Conservation (phyloP, 1,284 basidiomycete species). For the Psilocybe mexicana region DNA sequence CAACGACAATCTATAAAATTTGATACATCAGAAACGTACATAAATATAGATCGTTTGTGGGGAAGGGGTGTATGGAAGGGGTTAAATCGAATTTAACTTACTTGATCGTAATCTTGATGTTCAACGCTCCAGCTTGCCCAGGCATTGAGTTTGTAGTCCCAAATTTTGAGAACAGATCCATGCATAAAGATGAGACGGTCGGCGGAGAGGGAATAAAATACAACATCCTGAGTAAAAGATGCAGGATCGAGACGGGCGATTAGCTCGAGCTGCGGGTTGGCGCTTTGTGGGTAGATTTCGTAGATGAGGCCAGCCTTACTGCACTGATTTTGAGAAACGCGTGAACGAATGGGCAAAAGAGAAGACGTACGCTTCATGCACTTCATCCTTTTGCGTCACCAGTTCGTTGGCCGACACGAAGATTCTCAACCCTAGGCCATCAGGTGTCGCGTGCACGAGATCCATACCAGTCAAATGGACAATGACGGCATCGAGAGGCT, state of each 20-base stretch:
- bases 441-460: constrained; percentile 12
- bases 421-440: constrained; percentile 13
- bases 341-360: not conserved
- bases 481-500: not conserved
- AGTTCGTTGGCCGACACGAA: constrained; percentile 6
- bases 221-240: not conserved
- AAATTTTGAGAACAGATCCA: constrained; percentile 11
- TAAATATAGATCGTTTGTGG: not conserved
- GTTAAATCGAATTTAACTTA: not conserved
- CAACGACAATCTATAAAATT: constrained; percentile 9
- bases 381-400: not conserved
- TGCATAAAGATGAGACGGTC: constrained; percentile 13
- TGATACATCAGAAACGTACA: no score
- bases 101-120: constrained; percentile 9
- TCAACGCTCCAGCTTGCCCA: constrained; percentile 15
- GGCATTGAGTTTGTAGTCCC: constrained; percentile 13
- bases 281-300: constrained; percentile 12
- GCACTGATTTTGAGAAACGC: not conserved
- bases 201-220: constrained; percentile 9
- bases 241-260: not conserved
- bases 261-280: constrained; percentile 5
- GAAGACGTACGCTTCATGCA: not conserved
- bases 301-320: constrained; percentile 5
- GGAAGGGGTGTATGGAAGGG: not conserved
- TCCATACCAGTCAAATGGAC: not conserved